Evolutionary conservation across 2,329 filamentous ascomycete genomes (phyloP), one percentile per base, ranked within the genome.

Genomic region (Thielaviopsis ethacetica): DNA sequence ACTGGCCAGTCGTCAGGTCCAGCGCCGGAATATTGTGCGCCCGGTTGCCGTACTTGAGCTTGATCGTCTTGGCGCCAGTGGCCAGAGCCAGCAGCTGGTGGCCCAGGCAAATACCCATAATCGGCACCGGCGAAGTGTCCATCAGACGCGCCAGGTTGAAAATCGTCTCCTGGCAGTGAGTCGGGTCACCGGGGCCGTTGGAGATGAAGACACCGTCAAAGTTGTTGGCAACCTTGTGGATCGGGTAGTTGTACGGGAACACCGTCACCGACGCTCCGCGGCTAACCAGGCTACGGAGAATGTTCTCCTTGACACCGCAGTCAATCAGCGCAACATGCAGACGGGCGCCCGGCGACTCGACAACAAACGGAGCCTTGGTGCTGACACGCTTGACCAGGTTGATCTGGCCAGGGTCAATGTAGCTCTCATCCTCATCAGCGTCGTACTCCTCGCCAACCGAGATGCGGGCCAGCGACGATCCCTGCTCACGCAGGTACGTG

Each of bases 301-400:
- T 98, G 77, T 98, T 98, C 81, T 98, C 93, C 82, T 98, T 98
- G 65, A 97, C 93, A 77, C 93, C 93, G 68, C 93, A 98, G 75
- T 98, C 93, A 69, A 98, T 86, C 65, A 98, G 80, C 61, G 91
- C 93, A 65, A 98, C 83, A 75, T 98, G 93, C 71, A 88, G 85
- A 67, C 86, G 83, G 63, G 91, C 89, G 65, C 85, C 81, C 34
- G 84, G 81, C 56, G 91, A 90, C 71, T 88, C 86, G 64, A 97
- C 86, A 67, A 97, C 89, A 77, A 97, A 98, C 50, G 93, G 93
- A 63, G 91, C 88, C 78, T 98, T 98, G 73, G 93, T 98, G 78
- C 88, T 95, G 65, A 98, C 93, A 67, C 88, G 88, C 73, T 88
- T 88, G 66, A 97, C 93, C 63, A 97, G 78, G 78, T 98, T 95